Percentiles rank a stretch among this genome's conserved stretches.
phyloP scores from a whole-genome alignment of 2,329 filamentous ascomycete species.

The Domatiomyces globalis region DNA sequence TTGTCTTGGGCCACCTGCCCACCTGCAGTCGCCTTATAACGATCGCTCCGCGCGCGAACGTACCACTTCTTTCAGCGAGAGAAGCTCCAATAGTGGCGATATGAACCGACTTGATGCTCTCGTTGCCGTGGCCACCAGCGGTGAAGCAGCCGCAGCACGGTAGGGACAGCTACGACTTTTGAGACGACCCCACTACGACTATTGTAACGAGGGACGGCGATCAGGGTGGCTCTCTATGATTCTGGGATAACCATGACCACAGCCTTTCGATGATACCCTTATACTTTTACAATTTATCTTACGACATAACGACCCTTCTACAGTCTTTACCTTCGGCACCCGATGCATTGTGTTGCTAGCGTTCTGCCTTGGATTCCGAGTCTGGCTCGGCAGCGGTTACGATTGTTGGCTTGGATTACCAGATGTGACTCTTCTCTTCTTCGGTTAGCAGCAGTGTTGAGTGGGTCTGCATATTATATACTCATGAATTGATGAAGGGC shows the following conservation, averaged over 20 bases:
- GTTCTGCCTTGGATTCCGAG: not conserved
- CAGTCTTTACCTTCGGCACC: not conserved
- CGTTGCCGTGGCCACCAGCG: conserved; percentile 37
- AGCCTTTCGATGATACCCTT: not conserved
- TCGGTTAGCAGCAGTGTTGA: not conserved
- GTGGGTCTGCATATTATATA: not conserved
- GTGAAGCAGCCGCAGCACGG: conserved; percentile 20
- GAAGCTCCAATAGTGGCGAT: conserved; percentile 20
- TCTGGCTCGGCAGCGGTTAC: not conserved
- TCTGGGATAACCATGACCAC: not conserved
- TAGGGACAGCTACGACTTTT: not conserved
- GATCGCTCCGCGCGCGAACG: conserved; percentile 4
- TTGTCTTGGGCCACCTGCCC: conserved; percentile 8
- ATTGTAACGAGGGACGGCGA: not conserved
- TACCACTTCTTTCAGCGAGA: conserved; percentile 9
- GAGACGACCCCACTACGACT: not conserved
- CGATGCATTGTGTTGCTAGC: not conserved
- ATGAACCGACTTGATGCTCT: conserved; percentile 37
- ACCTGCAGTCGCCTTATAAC: conserved; percentile 5
- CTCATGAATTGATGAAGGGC: not conserved
- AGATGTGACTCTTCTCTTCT: not conserved
- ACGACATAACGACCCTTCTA: not conserved
- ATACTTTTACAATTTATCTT: not conserved
- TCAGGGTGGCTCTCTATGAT: not conserved
- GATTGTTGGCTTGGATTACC: not conserved